Percentiles rank a stretch among this genome's conserved stretches.
phyloP scores from a whole-genome alignment of 2,329 filamentous ascomycete species.

The Aspergillus sp. region DNA sequence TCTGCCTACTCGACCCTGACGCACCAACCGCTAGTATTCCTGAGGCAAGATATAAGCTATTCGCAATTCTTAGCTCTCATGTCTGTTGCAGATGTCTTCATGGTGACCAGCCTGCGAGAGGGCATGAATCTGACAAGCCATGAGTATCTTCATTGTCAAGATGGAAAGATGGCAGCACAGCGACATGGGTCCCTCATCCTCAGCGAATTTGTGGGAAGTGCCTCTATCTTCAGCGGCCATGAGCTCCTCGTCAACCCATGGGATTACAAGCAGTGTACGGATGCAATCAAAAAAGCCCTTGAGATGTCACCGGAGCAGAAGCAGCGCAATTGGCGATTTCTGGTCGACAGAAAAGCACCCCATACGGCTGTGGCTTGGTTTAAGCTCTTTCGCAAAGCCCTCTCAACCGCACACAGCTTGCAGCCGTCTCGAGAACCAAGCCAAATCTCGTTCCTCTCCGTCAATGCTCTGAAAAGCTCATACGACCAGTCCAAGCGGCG shows the following conservation, averaged over 20 bases:
- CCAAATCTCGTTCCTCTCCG: conserved; percentile 68
- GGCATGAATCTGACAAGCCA: conserved; percentile 95
- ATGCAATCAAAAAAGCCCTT: conserved; percentile 70
- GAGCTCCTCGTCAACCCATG: conserved; percentile 86
- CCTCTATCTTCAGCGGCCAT: conserved; percentile 68
- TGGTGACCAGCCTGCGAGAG: conserved; percentile 89
- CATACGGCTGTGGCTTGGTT: conserved; percentile 82
- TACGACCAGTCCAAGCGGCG: conserved; percentile 59
- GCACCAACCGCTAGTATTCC: conserved; percentile 81
- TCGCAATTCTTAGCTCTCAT: conserved; percentile 84
- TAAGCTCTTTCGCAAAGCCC: conserved; percentile 55
- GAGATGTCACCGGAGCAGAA: conserved; percentile 73
- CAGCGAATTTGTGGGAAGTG: conserved; percentile 88
- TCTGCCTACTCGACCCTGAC: conserved; percentile 78
- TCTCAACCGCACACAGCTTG: conserved; percentile 66
- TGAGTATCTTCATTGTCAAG: conserved; percentile 86
- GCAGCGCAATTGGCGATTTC: conserved; percentile 59
- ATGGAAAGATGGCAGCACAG: conserved; percentile 60
- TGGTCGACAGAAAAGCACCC: conserved; percentile 62
- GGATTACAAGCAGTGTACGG: conserved; percentile 80
- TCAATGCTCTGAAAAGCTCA: conserved; percentile 51
- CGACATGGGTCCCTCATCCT: conserved; percentile 81
- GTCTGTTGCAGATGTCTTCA: conserved; percentile 76
- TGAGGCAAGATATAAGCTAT: conserved; percentile 89
- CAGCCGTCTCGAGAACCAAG: conserved; percentile 71